Base-by-base conservation (phyloP, 169 alveolate genomes). In the Cryptosporidium xiaoi region DNA sequence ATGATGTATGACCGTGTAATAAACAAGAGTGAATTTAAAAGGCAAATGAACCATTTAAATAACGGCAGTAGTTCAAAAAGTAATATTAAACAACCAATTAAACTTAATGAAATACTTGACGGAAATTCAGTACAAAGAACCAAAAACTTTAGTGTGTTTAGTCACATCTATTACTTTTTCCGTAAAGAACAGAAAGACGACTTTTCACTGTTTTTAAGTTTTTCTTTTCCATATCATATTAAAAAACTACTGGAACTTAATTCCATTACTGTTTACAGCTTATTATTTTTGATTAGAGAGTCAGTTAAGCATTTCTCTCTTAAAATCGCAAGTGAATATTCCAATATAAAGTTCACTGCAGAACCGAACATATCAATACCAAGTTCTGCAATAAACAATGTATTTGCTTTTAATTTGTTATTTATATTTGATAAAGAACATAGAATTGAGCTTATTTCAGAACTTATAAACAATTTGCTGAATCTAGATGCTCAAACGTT, bases 141-240 rank as follows among this genome's bases (percentile, higher is more conserved):
- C 13, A 3, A 36, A 5, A 69, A 69, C 34, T 69, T 51, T 69
- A 8, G 36, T 0, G 29, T 34, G 29, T 53, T 69, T 24, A 53
- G 56, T 20, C 66, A 69, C 15, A 51, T 69, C 44, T 53, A 53
- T 24, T 69, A 69, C 40, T 51, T 12, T 50, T 33, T 51, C 13
- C 67, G 50, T 0, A 60, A 69, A 8, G 3, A 53, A 5, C 29
- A n/a, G 0, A 5, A n/a, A 53, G 20, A 12, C 29, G 12, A 48
- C 16, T 1, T n/a, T n/a, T 0, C 20, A 7, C 15, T 62, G 5
- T 16, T 62, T 18, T 62, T 33, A 62, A 62, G 24, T 33, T 62
- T 62, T 18, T 33, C 31, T 4, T 33, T 18, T 62, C 68, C 50
- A 13, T 53, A n/a, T 53, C 64, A 53, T 13, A 53, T 53, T 7